Evolutionary conservation across 768 basidiomycete genomes (phyloP).

Genomic region (Holtermannia corniformis): DNA sequence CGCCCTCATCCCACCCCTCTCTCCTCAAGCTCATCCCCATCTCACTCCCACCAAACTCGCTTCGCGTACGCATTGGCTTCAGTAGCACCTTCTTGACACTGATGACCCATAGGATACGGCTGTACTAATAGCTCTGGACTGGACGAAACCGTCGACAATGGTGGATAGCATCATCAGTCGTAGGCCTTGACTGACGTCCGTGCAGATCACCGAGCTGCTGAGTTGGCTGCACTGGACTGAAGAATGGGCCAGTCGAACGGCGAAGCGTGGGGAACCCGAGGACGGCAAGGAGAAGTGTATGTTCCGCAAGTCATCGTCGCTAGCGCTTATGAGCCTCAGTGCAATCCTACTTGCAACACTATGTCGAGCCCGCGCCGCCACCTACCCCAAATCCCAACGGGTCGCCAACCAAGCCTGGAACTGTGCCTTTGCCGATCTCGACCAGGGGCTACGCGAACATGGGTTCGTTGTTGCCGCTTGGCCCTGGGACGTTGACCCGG

Average conservation of each 20-base stretch:
- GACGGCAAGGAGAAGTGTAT: conserved; percentile 73
- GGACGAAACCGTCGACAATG: conserved; percentile 91
- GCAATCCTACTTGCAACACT: conserved; percentile 81
- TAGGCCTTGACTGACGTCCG: not conserved
- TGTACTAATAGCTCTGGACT: conserved; percentile 80
- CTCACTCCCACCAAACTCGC: conserved; percentile 56
- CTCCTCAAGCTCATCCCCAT: conserved; percentile 65
- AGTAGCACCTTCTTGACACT: not conserved
- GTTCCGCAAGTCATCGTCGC: conserved; percentile 36
- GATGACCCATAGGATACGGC: conserved; percentile 29
- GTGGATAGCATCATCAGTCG: conserved; percentile 38
- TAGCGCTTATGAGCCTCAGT: conserved; percentile 47
- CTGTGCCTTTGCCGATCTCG: conserved; percentile 42
- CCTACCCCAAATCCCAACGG: conserved; percentile 46
- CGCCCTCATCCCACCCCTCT: conserved; percentile 65
- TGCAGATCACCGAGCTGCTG: conserved; percentile 55
- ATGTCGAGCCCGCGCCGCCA: conserved; percentile 60
- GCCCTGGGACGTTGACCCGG: conserved; percentile 73
- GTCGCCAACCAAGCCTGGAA: conserved; percentile 50
- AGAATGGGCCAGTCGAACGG: conserved; percentile 55
- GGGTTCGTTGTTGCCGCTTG: conserved; percentile 67
- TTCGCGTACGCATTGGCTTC: conserved; percentile 45
- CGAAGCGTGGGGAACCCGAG: conserved; percentile 44
- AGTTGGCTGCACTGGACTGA: conserved; percentile 83
- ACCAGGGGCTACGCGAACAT: conserved; percentile 18